Conservation (phyloP, 192 early-diverging fungal genomes). For the Coemansia sp. region DNA sequence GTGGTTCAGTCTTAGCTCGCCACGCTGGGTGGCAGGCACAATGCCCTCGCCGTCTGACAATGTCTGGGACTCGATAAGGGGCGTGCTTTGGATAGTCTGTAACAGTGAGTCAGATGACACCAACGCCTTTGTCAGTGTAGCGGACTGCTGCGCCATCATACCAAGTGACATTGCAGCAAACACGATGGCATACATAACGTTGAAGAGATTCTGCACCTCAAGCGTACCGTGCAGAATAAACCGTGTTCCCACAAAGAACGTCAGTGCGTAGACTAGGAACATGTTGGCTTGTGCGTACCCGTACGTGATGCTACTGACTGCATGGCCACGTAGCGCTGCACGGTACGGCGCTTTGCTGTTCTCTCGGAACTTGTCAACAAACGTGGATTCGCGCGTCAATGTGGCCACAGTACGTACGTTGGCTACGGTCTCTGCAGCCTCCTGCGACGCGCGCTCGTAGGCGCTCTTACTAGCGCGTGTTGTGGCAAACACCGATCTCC, state of each 20-base stretch:
- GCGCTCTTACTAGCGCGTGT: conserved; percentile 65
- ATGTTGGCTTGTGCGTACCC: conserved; percentile 71
- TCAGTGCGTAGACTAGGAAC: conserved; percentile 73
- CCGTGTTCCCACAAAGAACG: conserved; percentile 73
- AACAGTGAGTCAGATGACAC: conserved; percentile 73
- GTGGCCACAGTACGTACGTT: conserved; percentile 86
- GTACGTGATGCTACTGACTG: conserved; percentile 69
- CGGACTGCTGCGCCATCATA: conserved; percentile 67
- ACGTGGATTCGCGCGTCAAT: conserved; percentile 70
- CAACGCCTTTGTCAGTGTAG: conserved; percentile 77
- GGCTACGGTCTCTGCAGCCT: conserved; percentile 81
- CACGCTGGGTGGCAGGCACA: conserved; percentile 26
- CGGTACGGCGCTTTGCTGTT: conserved; percentile 70
- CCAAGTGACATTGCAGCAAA: conserved; percentile 68
- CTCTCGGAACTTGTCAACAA: conserved; percentile 64
- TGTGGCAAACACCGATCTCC: conserved; percentile 43
- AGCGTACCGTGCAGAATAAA: conserved; percentile 59
- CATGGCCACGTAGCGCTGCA: conserved; percentile 64
- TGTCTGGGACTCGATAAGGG: conserved; percentile 60
- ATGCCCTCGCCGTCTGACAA: conserved; percentile 23
- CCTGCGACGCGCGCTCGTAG: conserved; percentile 77
- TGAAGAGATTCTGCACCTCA: conserved; percentile 58
- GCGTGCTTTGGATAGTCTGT: conserved; percentile 67
- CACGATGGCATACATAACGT: conserved; percentile 77
- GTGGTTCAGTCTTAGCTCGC: conserved; percentile 20